Conservation (phyloP, 2,329 filamentous ascomycete species). For the Colletotrichum spinosum region DNA sequence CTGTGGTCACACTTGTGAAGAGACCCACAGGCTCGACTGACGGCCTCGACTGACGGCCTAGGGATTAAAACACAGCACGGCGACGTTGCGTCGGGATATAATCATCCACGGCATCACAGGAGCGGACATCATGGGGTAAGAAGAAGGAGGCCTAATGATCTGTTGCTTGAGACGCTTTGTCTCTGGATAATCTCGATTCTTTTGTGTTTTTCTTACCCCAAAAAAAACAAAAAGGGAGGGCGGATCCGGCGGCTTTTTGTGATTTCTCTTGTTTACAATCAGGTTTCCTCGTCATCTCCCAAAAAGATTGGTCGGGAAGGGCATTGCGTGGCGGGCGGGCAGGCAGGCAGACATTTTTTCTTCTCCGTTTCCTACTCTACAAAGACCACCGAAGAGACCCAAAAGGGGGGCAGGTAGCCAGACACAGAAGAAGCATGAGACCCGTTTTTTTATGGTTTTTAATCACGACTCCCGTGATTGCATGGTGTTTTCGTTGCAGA, state of each 20-base stretch:
- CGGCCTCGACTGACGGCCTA: conserved; percentile 27
- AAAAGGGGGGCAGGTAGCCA: conserved; percentile 16
- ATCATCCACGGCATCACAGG: conserved; percentile 31
- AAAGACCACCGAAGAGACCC: conserved; percentile 11
- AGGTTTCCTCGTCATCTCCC: conserved; percentile 22
- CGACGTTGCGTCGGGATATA: conserved; percentile 21
- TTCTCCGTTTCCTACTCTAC: conserved; percentile 3
- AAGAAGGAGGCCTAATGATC: conserved; percentile 17
- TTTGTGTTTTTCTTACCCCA: conserved; percentile 12
- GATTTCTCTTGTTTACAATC: conserved; percentile 20
- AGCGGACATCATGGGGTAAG: conserved; percentile 22
- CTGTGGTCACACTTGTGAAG: conserved; percentile 12
- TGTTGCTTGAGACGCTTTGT: conserved; percentile 14
- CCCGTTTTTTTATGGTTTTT: conserved; percentile 10
- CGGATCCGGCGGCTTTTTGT: conserved; percentile 16
- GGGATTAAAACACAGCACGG: conserved; percentile 26
- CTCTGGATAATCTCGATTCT: conserved; percentile 5
- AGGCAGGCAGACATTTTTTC: conserved; percentile 15
- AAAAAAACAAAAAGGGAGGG: conserved; percentile 16
- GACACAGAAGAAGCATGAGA: conserved; percentile 29
- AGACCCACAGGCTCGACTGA: conserved; percentile 22
- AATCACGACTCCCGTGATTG: conserved; percentile 14
- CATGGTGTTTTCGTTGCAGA: conserved; percentile 11
- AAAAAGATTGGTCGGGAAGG: conserved; percentile 29
- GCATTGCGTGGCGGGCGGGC: conserved; percentile 33